Percentiles rank a stretch among this genome's conserved stretches.
Evolutionary conservation across 805 yeast species (phyloP).

Genomic region (Ogataea chonburiensis): DNA sequence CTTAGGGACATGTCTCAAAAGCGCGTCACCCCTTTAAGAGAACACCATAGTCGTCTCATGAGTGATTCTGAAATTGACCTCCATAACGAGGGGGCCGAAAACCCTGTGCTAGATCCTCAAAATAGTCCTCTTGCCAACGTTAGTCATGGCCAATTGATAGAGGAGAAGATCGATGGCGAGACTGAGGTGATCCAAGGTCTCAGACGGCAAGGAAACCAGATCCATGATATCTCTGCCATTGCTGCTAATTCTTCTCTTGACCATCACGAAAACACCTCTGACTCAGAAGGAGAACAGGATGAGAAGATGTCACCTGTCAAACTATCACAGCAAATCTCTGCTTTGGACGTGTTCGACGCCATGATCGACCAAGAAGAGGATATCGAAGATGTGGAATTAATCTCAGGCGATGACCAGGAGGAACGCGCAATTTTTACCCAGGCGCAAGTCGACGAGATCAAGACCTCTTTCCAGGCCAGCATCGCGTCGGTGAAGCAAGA

Average conservation of each 20-base stretch:
- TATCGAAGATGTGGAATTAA: conserved; percentile 14
- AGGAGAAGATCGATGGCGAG: conserved; percentile 28
- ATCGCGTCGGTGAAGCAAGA: conserved; percentile 12
- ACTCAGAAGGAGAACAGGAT: conserved; percentile 12
- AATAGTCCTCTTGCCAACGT: conserved; percentile 35
- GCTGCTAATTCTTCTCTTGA: conserved; percentile 24
- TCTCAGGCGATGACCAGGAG: conserved; percentile 14
- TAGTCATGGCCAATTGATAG: conserved; percentile 28
- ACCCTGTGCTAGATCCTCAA: conserved; percentile 20
- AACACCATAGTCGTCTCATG: conserved; percentile 27
- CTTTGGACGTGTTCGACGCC: conserved; percentile 23
- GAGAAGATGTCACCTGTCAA: conserved; percentile 30
- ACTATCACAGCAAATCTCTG: conserved; percentile 19
- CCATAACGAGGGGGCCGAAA: conserved; percentile 13
- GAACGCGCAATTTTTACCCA: conserved; percentile 19
- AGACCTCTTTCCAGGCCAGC: conserved; percentile 16
- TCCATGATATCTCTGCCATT: conserved; percentile 24
- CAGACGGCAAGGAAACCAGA: conserved; percentile 10
- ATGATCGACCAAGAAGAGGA: conserved; percentile 24
- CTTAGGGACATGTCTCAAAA: conserved; percentile 10
- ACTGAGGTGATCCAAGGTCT: conserved; percentile 27
- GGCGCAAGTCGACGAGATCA: conserved; percentile 24
- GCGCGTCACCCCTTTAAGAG: conserved; percentile 23
- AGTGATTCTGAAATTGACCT: conserved; percentile 22
- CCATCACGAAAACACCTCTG: conserved; percentile 13